phyloP scores from a whole-genome alignment of 2,329 filamentous ascomycete genomes.

The Aspergillus bombycis region DNA sequence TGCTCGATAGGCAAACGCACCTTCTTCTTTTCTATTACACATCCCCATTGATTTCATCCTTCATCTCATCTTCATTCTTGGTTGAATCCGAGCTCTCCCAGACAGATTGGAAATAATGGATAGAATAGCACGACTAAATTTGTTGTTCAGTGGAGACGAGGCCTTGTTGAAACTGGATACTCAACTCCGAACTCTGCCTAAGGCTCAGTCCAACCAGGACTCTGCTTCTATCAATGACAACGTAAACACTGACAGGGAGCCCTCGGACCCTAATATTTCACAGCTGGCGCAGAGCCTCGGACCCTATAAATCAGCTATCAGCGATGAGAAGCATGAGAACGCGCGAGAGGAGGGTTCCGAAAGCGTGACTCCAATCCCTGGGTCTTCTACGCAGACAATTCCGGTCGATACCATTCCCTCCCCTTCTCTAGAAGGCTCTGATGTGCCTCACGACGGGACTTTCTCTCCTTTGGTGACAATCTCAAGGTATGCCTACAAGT shows the following conservation, averaged over 20 bases:
- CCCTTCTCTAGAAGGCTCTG: neutral
- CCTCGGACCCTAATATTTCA: neutral
- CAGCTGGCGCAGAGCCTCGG: neutral
- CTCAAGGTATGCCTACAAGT: conserved; percentile 48
- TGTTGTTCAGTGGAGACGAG: conserved; percentile 34
- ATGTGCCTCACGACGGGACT: conserved; percentile 20
- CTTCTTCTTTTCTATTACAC: neutral
- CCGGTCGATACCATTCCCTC: neutral
- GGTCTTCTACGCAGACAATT: neutral
- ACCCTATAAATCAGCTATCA: neutral
- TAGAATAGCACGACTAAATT: conserved; percentile 26
- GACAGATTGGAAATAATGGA: conserved; percentile 25
- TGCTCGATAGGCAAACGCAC: neutral
- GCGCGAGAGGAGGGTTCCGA: too few relatives aligned
- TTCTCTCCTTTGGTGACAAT: conserved; percentile 47
- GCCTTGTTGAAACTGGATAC: conserved; percentile 28
- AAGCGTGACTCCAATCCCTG: neutral
- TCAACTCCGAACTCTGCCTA: conserved; percentile 13
- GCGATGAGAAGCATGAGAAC: neutral
- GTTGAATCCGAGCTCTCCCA: neutral
- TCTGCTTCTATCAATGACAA: neutral
- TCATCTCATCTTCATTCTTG: neutral
- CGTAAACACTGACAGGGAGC: neutral
- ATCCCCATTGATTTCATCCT: neutral
- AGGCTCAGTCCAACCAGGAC: neutral